Percentiles rank a stretch among this genome's conserved stretches.
Evolutionary conservation across 495 filamentous ascomycete species (phyloP).

Genomic region (Xanthoparmelia taractica): DNA sequence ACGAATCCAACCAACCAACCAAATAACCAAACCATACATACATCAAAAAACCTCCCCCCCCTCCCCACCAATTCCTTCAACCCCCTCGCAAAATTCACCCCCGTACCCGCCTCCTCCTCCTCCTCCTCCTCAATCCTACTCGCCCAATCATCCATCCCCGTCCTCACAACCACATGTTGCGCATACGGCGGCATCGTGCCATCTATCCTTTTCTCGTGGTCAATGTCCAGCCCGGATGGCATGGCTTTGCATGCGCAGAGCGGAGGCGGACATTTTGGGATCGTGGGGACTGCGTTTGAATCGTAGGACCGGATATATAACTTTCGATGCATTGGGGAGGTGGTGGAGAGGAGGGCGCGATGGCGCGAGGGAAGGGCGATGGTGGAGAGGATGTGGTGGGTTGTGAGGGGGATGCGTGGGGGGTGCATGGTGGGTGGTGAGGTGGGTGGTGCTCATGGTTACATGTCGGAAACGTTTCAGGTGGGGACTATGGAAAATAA

Average conservation of each 20-base stretch:
- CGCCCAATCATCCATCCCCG: slow-evolving; percentile 73
- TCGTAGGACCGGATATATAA: too few relatives aligned
- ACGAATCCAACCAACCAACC: too few relatives aligned
- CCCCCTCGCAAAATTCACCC: slow-evolving; percentile 58
- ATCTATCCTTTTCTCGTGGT: slow-evolving; percentile 57
- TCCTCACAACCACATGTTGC: slow-evolving; percentile 75
- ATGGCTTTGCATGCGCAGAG: slow-evolving; percentile 62
- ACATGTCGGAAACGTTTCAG: too few relatives aligned
- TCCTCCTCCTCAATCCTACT: slow-evolving; percentile 59
- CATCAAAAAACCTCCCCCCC: slow-evolving; percentile 62
- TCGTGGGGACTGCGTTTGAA: too few relatives aligned
- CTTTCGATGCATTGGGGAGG: too few relatives aligned
- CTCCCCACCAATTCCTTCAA: slow-evolving; percentile 60
- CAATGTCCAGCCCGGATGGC: slow-evolving; percentile 67
- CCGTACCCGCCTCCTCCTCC: slow-evolving; percentile 33
- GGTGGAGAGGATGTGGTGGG: too few relatives aligned
- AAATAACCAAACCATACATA: slow-evolving; percentile 49
- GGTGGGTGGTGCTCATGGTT: too few relatives aligned
- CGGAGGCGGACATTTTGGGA: slow-evolving; percentile 59
- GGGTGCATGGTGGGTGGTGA: too few relatives aligned
- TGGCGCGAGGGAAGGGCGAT: too few relatives aligned
- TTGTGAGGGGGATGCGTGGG: too few relatives aligned
- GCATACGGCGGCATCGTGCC: slow-evolving; percentile 72
- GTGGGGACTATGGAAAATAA: too few relatives aligned
- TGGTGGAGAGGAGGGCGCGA: too few relatives aligned